Evolutionary conservation across 331 rosid species (phyloP), one percentile per base, ranked within the genome.

Genomic region (Quercus phellos): DNA sequence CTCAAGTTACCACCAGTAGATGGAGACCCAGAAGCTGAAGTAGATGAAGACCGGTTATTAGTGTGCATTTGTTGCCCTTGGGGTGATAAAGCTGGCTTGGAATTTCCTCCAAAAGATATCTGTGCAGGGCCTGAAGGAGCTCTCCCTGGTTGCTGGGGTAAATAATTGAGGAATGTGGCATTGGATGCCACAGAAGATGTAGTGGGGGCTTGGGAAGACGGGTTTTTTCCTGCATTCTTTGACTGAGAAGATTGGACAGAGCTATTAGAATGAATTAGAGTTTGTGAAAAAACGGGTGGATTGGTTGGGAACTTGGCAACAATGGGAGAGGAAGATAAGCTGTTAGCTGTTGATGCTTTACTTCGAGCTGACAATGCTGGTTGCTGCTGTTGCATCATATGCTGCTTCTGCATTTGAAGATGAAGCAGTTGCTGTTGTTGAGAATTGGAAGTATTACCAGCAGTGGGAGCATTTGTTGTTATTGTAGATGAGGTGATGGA

Each of bases 101-200:
- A 74, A 80, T 88, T 82, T 80, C 88, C 94, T 30, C 83, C 91
- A 71, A 91, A 91, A 27, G 94, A 91, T 83, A 91, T 86, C 81
- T 83, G 94, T 79, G 82, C 85, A 74, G 80, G 92, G 70, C 91
- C 90, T 34, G 73, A 86, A 59, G 82, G 82, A 74, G 69, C 75
- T 79, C 83, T 88, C 68, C 88, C 89, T 71, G 87, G 87, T 76
- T 84, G 90, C 69, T 80, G 87, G 74, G 84, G 61, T 75, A 77
- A 60, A 50, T 5, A 74, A 75, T 61, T 81, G 53, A 78, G 55
- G 71, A 70, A 77, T 54, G 89, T 84, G 59, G 83, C 26, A 73
- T 35, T 77, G 64, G 83, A 69, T 73, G 86, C 46, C 46, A 55
- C 32, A 42, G 72, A 42, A 18, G 87, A 68, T 51, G 85, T 10